Conservation (phyloP, 495 filamentous ascomycete species). For the Cairneyella variabilis region DNA sequence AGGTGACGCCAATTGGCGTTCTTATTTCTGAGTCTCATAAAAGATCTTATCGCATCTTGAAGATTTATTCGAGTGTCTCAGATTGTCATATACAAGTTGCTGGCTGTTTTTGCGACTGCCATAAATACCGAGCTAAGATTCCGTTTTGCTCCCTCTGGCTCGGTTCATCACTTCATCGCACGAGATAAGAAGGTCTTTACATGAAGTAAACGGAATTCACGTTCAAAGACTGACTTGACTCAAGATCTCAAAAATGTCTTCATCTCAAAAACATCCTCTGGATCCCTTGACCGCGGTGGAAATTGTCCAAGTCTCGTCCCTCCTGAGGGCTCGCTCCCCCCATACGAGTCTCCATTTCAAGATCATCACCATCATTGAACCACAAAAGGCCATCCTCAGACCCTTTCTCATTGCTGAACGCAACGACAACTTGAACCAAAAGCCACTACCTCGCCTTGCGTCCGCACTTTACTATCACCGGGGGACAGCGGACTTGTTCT, state of each 20-base stretch:
- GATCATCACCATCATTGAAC: constrained; percentile 18
- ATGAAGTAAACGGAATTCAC: background rate
- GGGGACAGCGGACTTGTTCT: constrained; percentile 17
- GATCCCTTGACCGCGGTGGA: constrained; percentile 16
- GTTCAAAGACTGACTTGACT: background rate
- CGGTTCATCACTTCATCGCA: background rate
- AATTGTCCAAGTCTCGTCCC: constrained; percentile 11
- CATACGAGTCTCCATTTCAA: constrained; percentile 17
- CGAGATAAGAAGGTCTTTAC: too few relatives aligned
- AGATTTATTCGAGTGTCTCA: background rate
- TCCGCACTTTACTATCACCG: constrained; percentile 20
- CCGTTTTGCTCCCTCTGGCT: background rate
- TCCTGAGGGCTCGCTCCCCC: constrained; percentile 7
- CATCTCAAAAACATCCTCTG: constrained; percentile 12
- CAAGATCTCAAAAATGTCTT: background rate
- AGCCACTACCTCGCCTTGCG: constrained; percentile 4
- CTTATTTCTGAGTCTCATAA: background rate
- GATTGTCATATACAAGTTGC: too few relatives aligned
- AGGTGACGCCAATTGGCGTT: background rate
- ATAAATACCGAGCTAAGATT: background rate
- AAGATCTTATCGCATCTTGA: background rate
- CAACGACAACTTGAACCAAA: background rate
- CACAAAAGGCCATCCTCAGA: constrained; percentile 14
- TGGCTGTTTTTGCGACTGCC: too few relatives aligned
- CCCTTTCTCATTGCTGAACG: constrained; percentile 15